These are phyloP conservation scores for Terfezia boudieri DNA, from an alignment of 495 filamentous ascomycete genomes.

Conservation along the genomic window DNA sequence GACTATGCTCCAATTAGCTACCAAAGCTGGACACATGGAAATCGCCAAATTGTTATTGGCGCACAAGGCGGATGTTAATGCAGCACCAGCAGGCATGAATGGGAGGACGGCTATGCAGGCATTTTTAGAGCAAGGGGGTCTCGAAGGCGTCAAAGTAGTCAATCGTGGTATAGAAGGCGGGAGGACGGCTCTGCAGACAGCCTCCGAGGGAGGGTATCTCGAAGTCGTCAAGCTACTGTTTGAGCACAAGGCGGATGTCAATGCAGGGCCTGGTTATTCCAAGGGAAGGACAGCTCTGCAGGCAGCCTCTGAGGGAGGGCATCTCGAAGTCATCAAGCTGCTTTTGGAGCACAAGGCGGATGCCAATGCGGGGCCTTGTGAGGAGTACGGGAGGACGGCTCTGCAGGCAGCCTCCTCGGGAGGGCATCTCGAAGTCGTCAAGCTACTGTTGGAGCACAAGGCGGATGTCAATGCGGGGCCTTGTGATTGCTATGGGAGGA, in stretches of 20 bases:
- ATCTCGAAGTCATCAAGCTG: slow-evolving; percentile 7
- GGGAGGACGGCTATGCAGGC: slow-evolving; percentile 15
- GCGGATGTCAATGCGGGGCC: too few species aligned
- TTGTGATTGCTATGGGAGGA: too few species aligned
- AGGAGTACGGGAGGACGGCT: not conserved
- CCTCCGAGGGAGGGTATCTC: slow-evolving; percentile 8
- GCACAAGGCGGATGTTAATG: slow-evolving; percentile 1
- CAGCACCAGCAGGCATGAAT: too few species aligned
- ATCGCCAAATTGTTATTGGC: too few species aligned
- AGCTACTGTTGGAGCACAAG: not conserved
- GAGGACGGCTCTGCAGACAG: slow-evolving; percentile 13
- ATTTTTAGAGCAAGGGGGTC: slow-evolving; percentile 4
- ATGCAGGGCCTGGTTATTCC: slow-evolving; percentile 5
- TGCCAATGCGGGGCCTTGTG: not conserved
- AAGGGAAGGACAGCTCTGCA: slow-evolving; percentile 8
- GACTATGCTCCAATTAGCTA: too few species aligned
- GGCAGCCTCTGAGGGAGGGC: slow-evolving; percentile 7
- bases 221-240: slow-evolving; percentile 7
- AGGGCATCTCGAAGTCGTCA: not conserved
- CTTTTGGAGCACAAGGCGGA: slow-evolving; percentile 1
- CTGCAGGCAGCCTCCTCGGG: not conserved
- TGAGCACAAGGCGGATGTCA: slow-evolving; percentile 7
- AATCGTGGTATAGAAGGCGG: not conserved
- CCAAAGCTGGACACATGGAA: too few species aligned
- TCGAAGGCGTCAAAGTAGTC: not conserved